Conservation (phyloP, 1,139 yeast species). For the Trichomonascaceae sp. region DNA sequence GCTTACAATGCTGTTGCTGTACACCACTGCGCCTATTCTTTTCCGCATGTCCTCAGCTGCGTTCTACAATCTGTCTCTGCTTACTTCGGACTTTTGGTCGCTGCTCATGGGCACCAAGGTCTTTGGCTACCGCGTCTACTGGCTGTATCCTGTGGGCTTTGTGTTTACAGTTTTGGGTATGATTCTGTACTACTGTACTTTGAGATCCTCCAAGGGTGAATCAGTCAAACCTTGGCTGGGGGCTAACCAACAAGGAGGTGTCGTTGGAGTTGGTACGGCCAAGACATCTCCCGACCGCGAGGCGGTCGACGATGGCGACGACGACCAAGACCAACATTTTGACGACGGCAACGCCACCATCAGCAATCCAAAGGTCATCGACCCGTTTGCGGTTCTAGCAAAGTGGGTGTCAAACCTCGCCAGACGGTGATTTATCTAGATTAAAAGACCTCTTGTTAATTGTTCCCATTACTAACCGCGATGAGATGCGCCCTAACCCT, state of each 20-base stretch:
- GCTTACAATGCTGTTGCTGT: conserved; percentile 26
- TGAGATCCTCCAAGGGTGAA: conserved; percentile 26
- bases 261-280: conserved; percentile 32
- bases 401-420: no score
- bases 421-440: no score
- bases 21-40: conserved; percentile 30
- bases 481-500: no score
- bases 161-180: conserved; percentile 31
- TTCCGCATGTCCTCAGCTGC: conserved; percentile 35
- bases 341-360: no score
- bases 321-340: no score
- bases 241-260: conserved; percentile 26
- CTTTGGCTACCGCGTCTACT: conserved; percentile 31
- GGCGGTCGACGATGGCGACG: no score
- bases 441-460: no score
- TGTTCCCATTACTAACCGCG: no score
- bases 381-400: no score
- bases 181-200: conserved; percentile 28
- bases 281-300: background rate
- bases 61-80: conserved; percentile 30
- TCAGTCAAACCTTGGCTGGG: conserved; percentile 35
- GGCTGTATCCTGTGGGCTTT: conserved; percentile 35
- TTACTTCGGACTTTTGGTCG: conserved; percentile 35
- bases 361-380: no score
- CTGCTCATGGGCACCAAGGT: conserved; percentile 30